Base-by-base conservation (phyloP, 2,329 filamentous ascomycete species). In the Coniochaeta hoffmannii region DNA sequence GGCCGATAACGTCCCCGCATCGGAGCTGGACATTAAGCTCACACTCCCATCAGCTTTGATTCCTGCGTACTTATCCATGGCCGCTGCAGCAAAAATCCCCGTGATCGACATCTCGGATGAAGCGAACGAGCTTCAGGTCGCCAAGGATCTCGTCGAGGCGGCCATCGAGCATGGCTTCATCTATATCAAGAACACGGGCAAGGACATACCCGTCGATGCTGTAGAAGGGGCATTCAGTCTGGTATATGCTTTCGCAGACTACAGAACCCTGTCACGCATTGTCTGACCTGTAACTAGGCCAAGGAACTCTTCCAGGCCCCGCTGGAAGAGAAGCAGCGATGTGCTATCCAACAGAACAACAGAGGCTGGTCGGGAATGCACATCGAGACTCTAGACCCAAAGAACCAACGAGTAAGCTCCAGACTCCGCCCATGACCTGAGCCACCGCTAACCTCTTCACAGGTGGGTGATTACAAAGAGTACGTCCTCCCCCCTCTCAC, bases 381-480 rank as follows among this genome's bases (percentile, higher is more conserved):
- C 65, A 83, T 84, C 12, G 93, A 99, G 73, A 93, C 87, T 0
- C 75, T 97, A 11, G 93, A 97, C 68, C 90, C 92, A 2, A 83
- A 85, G 62, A 84, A 85, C 55, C 91, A 97, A 69, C 83, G 85
- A 70, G 89, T 88, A 76, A 65, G 73, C 9, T 46, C 14, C 15
- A 31, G 19, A 38, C n/a, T 11, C 12, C 36, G 19, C 19, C 17
- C 35, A 19, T 4, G 4, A n/a, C 10, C 3, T 35, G 30, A 52
- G 19, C 50, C 11, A 44, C 1, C 31, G 22, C 44, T 57, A 57
- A 53, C 14, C 2, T n/a, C 50, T 36, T 31, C 17, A 35, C 60
- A 90, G 86, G 77, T 85, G 31, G 89, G 90, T 15, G 91, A 96
- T 66, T 90, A 90, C 63, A 96, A 96, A 77, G 90, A 96, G 89